Base-by-base conservation (phyloP, 306 rosid species). In the Lotus japonicus region DNA sequence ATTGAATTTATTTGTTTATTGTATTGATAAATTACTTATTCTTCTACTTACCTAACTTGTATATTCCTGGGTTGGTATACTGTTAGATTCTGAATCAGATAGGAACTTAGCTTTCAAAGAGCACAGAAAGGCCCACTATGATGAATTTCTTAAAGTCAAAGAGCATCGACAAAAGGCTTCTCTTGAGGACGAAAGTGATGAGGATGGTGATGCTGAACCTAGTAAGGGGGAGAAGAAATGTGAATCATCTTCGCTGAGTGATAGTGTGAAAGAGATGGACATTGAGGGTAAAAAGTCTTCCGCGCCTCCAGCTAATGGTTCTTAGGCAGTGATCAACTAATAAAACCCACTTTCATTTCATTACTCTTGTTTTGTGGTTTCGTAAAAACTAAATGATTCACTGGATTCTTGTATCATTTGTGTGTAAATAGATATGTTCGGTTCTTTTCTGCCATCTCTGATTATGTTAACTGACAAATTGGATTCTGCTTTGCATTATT, bases 41-140 rank as follows among this genome's bases (percentile, higher is more conserved):
- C 31, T 50, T 42, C 42, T 35, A 33, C 16, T 18, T 35, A 9
- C 58, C 36, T 55, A 15, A 33, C 71, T 35, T 70, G 72, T 71
- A 45, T 17, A 53, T 76, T 50, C 65, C 58, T 49, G 21, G 58
- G 13, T 59, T 63, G 78, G 3, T 55, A 67, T 55, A 1, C 15
- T 68, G 23, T 72, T 76, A 64, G 91, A 80, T 83, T 79, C 88
- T 42, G 87, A 84, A 68, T 48, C 87, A 72, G 96, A 83, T 28
- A 85, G 74, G 78, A 84, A 77, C 69, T 8, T 9, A 73, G 82
- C 80, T 39, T 92, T 92, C 51, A 87, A 79, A 78, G 89, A 89
- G 81, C 96, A 79, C 52, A 80, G 97, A 63, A 92, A 69, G 78
- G 96, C 92, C 74, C 97, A 92, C 76, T 92, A 92, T 46, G 86